phyloP scores from a whole-genome alignment of 129 eudicot species.

The Sambucus nigra region DNA sequence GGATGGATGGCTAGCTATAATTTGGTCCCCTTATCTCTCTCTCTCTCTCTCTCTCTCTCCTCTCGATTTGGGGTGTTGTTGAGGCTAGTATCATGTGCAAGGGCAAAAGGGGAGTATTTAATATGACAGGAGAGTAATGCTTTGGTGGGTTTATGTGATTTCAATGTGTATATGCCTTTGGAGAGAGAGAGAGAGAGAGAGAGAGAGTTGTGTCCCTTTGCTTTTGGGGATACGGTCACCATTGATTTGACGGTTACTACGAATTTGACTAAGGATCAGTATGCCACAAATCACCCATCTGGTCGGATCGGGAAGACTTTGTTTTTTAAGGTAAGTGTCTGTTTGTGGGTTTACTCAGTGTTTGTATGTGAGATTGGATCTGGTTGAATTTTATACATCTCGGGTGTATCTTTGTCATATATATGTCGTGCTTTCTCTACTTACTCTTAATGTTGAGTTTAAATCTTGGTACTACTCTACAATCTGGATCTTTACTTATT shows the following conservation, averaged over 20 bases:
- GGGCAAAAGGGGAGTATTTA: slow-evolving; percentile 80
- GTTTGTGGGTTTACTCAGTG: not conserved
- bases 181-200: too few relatives aligned
- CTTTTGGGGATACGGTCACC: slow-evolving; percentile 91
- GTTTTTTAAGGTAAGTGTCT: slow-evolving; percentile 66
- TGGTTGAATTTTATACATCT: slow-evolving; percentile 2
- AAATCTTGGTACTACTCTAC: too few relatives aligned
- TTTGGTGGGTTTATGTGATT: slow-evolving; percentile 58
- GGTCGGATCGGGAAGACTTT: slow-evolving; percentile 88
- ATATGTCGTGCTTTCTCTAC: not conserved
- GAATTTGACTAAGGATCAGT: slow-evolving; percentile 64
- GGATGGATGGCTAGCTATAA: too few relatives aligned
- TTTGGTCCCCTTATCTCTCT: too few relatives aligned
- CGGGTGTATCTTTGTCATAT: too few relatives aligned
- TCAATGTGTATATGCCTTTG: slow-evolving; percentile 86
- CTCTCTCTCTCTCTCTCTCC: too few relatives aligned
- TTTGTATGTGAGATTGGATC: not conserved
- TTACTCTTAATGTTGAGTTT: not conserved
- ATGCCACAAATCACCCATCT: slow-evolving; percentile 93
- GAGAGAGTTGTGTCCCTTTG: slow-evolving; percentile 93
- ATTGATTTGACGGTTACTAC: slow-evolving; percentile 76
- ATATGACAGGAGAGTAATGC: slow-evolving; percentile 57
- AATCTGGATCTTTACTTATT: too few relatives aligned
- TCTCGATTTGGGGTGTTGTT: too few relatives aligned
- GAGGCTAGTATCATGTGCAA: slow-evolving; percentile 70